These are phyloP conservation scores for Agastache rugosa DNA, from an alignment of 257 asterid genomes.

Conservation along the genomic window DNA sequence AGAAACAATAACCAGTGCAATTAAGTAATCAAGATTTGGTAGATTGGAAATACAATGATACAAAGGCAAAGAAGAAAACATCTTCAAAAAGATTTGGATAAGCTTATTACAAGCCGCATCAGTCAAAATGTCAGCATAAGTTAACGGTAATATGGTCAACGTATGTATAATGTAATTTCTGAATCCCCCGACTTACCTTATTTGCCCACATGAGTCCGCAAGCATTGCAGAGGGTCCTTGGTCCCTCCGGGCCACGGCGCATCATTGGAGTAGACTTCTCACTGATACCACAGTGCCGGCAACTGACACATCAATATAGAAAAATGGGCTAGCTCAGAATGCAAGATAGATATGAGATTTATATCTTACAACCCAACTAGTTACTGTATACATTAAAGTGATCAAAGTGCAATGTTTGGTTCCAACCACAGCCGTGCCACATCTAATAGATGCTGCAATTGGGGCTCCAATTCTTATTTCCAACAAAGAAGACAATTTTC, in stretches of 20 bases:
- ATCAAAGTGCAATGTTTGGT: not conserved
- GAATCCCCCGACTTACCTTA: slow-evolving; percentile 54
- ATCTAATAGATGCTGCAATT: not conserved
- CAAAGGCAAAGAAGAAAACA: slow-evolving; percentile 7
- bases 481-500: not conserved
- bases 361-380: slow-evolving; percentile 26
- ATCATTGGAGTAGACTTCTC: slow-evolving; percentile 82
- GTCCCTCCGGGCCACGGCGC: slow-evolving; percentile 91
- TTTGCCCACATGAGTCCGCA: slow-evolving; percentile 93
- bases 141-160: not conserved
- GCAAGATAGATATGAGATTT: not conserved
- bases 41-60: slow-evolving; percentile 21
- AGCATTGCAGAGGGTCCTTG: slow-evolving; percentile 88
- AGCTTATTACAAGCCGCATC: not conserved
- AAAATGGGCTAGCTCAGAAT: slow-evolving; percentile 9
- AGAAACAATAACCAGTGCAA: not conserved
- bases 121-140: slow-evolving; percentile 6
- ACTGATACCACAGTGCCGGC: slow-evolving; percentile 77
- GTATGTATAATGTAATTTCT: not conserved
- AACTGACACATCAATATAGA: slow-evolving; percentile 46
- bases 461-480: slow-evolving; percentile 1
- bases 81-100: not conserved
- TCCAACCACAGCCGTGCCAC: not conserved
- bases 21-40: slow-evolving; percentile 15
- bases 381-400: not conserved